phyloP scores from a whole-genome alignment of 2,329 filamentous ascomycete species.

The Fusarium musae region DNA sequence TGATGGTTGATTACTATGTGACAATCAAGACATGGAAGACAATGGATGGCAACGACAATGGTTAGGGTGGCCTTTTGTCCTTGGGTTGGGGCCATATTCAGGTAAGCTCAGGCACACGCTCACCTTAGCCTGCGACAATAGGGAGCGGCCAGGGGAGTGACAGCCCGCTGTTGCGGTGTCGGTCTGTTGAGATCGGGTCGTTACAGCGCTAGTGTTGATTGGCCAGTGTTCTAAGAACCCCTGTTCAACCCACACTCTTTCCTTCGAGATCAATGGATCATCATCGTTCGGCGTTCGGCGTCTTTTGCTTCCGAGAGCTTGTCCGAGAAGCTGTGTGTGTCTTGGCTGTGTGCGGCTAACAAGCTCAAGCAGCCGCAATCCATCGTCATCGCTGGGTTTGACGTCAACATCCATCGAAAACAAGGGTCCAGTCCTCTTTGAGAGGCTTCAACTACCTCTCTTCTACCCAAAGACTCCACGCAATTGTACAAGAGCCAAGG shows the following conservation, averaged over 20 bases:
- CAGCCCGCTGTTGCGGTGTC: conserved; percentile 34
- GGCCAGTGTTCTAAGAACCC: background rate
- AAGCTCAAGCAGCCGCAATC: conserved; percentile 36
- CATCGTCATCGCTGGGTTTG: conserved; percentile 40
- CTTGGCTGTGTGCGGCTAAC: conserved; percentile 36
- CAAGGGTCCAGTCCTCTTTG: conserved; percentile 8
- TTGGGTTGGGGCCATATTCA: conserved; percentile 33
- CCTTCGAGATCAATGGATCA: background rate
- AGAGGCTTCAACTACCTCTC: conserved; percentile 14
- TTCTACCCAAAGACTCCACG: background rate
- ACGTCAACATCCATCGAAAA: conserved; percentile 43
- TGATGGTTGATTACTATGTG: conserved; percentile 18
- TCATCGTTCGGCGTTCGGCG: conserved; percentile 35
- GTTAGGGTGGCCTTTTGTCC: conserved; percentile 42
- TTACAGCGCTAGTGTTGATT: conserved; percentile 9
- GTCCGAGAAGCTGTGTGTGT: conserved; percentile 28
- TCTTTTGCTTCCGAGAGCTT: conserved; percentile 35
- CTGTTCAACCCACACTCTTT: background rate
- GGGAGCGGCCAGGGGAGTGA: conserved; percentile 1
- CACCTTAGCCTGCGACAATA: conserved; percentile 15
- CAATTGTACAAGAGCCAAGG: conserved; percentile 15
- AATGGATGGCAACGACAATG: conserved; percentile 19
- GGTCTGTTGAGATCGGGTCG: background rate
- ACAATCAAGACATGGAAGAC: conserved; percentile 11
- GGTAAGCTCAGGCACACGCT: conserved; percentile 30